Conservation (phyloP, 2,329 filamentous ascomycete species). For the Pseudocercospora fuligena region DNA sequence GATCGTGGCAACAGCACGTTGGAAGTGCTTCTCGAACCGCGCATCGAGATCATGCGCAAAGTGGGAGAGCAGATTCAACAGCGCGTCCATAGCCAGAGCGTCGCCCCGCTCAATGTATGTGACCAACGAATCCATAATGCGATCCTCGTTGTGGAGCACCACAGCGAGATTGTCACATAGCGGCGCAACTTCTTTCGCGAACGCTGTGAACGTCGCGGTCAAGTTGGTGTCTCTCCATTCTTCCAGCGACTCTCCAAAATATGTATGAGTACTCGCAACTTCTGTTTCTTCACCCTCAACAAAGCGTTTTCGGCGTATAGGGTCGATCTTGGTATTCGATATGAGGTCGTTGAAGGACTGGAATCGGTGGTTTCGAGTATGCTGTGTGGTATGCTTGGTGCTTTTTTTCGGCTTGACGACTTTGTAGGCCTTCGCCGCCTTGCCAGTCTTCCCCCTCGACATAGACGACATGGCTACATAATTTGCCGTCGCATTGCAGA, state of each 20-base stretch:
- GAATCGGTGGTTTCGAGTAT: conserved; percentile 85
- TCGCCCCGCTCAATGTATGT: conserved; percentile 79
- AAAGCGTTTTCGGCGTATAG: conserved; percentile 79
- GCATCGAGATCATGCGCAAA: conserved; percentile 92
- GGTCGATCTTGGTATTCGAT: conserved; percentile 89
- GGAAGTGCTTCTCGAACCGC: conserved; percentile 87
- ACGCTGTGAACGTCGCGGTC: conserved; percentile 77
- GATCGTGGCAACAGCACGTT: conserved; percentile 73
- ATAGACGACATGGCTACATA: conserved; percentile 50
- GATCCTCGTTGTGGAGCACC: conserved; percentile 86
- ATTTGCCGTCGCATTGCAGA: conserved; percentile 7
- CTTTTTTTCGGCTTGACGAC: conserved; percentile 65
- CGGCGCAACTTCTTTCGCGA: conserved; percentile 74
- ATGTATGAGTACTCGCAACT: conserved; percentile 81
- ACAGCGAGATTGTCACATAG: conserved; percentile 89
- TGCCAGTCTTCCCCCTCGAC: conserved; percentile 45
- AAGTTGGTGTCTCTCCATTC: conserved; percentile 94
- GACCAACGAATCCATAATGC: conserved; percentile 78
- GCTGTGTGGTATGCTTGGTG: conserved; percentile 66
- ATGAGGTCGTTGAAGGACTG: conserved; percentile 91
- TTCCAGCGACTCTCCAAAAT: conserved; percentile 79
- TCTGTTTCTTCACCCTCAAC: conserved; percentile 69
- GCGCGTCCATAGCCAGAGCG: conserved; percentile 78
- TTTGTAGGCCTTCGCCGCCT: conserved; percentile 37
- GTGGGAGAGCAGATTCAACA: conserved; percentile 85